Evolutionary conservation across 768 basidiomycete genomes (phyloP).

Genomic region (Suillus cothurnatus): DNA sequence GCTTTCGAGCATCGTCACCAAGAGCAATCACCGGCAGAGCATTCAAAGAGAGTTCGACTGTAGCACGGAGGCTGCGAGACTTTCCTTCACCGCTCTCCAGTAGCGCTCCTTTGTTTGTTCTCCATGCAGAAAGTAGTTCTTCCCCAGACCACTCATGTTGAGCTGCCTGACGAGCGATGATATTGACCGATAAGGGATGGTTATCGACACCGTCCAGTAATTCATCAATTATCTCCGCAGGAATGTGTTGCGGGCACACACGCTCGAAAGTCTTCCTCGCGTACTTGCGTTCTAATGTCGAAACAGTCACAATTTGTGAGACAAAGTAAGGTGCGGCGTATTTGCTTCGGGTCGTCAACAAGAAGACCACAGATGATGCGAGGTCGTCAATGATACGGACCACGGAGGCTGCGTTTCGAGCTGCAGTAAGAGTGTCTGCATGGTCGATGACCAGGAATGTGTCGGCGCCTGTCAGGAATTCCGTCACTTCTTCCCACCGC

Average conservation of each 20-base stretch:
- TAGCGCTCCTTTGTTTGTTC: background rate
- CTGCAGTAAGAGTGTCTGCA: background rate
- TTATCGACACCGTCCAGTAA: background rate
- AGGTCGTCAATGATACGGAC: background rate
- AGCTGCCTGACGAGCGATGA: constrained; percentile 4
- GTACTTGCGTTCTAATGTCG: background rate
- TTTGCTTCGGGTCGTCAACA: constrained; percentile 6
- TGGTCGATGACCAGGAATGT: constrained; percentile 8
- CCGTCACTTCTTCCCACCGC: background rate
- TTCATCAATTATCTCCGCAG: background rate
- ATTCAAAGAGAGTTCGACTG: constrained; percentile 4
- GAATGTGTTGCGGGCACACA: background rate
- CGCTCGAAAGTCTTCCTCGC: background rate
- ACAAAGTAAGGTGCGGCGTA: background rate
- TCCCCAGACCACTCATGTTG: constrained; percentile 5
- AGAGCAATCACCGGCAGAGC: background rate
- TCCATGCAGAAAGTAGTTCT: constrained; percentile 6
- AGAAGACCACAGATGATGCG: constrained; percentile 3
- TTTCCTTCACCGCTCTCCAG: background rate
- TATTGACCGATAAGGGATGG: background rate
- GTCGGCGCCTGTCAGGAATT: background rate
- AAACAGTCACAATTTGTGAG: background rate
- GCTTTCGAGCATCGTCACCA: constrained; percentile 2
- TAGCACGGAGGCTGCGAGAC: background rate
- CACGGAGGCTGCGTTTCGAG: background rate